A percentile compares a stretch with the other conserved stretches of the same genome.
Evolutionary conservation across 2,329 filamentous ascomycete species (phyloP).

Genomic region (Cylindrodendrum hubeiense): DNA sequence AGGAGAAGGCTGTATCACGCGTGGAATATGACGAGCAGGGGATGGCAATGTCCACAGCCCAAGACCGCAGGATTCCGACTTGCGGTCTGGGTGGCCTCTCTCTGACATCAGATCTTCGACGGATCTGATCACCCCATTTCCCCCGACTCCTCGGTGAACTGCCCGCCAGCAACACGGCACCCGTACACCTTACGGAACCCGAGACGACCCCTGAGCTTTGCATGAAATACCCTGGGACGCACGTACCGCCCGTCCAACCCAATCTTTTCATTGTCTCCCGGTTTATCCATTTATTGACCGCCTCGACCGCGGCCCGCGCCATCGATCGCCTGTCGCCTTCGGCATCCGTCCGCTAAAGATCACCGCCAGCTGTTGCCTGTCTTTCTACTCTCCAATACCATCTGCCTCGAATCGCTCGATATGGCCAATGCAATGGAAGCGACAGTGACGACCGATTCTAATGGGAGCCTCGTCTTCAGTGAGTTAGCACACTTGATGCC

Average conservation of each 20-base stretch:
- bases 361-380: not conserved
- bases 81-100: too few species aligned
- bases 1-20: not conserved
- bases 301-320: constrained; percentile 2
- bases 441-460: not conserved
- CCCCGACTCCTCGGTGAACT: constrained; percentile 8
- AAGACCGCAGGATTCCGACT: not conserved
- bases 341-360: not conserved
- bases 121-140: not conserved
- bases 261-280: not conserved
- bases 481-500: not conserved
- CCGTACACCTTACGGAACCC: constrained; percentile 3
- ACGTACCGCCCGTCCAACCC: not conserved
- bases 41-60: not conserved
- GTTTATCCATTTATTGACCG: constrained; percentile 3
- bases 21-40: not conserved
- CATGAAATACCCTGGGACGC: too few species aligned
- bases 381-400: not conserved
- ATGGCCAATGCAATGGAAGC: not conserved
- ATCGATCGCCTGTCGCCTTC: not conserved
- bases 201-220: too few species aligned
- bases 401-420: not conserved
- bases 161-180: not conserved
- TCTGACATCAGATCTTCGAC: constrained; percentile 3
- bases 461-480: constrained; percentile 17